Evolutionary conservation across 2,329 filamentous ascomycete genomes (phyloP).

Genomic region (Arthrobotrys sinensis): DNA sequence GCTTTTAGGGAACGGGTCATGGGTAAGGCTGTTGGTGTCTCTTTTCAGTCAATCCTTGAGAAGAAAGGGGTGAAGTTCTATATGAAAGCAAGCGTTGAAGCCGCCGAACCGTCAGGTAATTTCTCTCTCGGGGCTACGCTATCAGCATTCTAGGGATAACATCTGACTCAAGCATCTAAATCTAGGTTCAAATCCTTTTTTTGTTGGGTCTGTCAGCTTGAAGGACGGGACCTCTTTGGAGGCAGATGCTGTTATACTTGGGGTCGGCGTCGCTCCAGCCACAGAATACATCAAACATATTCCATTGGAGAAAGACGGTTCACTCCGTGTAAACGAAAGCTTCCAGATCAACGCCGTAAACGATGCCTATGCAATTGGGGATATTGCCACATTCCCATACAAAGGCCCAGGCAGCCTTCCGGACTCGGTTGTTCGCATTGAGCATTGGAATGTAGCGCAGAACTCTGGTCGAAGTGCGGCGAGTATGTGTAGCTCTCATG

Average conservation of each 20-base stretch:
- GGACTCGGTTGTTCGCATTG: slow-evolving; percentile 77
- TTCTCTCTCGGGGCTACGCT: neutral
- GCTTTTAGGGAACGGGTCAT: slow-evolving; percentile 79
- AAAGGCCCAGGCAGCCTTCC: slow-evolving; percentile 85
- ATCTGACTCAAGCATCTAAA: neutral
- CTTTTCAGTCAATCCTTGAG: slow-evolving; percentile 84
- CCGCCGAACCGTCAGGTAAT: slow-evolving; percentile 78
- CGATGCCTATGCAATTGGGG: slow-evolving; percentile 87
- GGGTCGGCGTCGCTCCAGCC: slow-evolving; percentile 87
- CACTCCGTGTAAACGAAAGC: slow-evolving; percentile 82
- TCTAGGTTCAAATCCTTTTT: slow-evolving; percentile 74
- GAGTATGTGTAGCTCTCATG: slow-evolving; percentile 25
- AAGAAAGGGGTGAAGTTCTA: slow-evolving; percentile 91
- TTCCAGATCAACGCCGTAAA: slow-evolving; percentile 83
- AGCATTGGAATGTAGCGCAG: slow-evolving; percentile 99
- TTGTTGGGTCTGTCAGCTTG: slow-evolving; percentile 84
- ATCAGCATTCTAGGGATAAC: neutral
- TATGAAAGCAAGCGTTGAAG: slow-evolving; percentile 84
- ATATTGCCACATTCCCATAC: slow-evolving; percentile 96
- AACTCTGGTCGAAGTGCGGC: slow-evolving; percentile 88
- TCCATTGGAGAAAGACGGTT: slow-evolving; percentile 85
- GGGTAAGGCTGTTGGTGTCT: slow-evolving; percentile 82
- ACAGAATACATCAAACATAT: slow-evolving; percentile 86
- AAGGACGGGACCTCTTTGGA: slow-evolving; percentile 88
- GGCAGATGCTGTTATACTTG: slow-evolving; percentile 91